Conservation (phyloP, 805 yeast genomes). For the Kodamaea leandrae region DNA sequence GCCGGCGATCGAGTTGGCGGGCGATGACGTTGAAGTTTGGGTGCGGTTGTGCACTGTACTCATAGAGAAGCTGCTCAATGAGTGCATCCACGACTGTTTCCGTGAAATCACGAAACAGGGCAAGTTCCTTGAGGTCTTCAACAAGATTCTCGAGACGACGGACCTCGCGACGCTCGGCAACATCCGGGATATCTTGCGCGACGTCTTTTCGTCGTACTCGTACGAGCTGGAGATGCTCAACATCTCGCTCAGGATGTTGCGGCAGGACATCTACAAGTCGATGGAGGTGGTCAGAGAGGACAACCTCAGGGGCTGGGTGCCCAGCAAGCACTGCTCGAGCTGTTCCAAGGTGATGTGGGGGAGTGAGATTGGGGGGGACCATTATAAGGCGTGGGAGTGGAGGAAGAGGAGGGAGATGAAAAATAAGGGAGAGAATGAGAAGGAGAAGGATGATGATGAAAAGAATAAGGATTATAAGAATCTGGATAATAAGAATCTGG, state of each 20-base stretch:
- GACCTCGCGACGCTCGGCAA: constrained; percentile 48
- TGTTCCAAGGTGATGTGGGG: constrained; percentile 82
- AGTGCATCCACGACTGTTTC: constrained; percentile 33
- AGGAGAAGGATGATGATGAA: background rate
- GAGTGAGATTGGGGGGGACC: constrained; percentile 38
- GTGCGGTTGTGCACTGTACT: constrained; percentile 9
- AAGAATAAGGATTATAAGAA: constrained; percentile 13
- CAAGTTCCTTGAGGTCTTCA: constrained; percentile 50
- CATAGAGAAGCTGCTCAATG: constrained; percentile 18
- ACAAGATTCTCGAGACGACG: constrained; percentile 49
- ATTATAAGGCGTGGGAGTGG: constrained; percentile 59
- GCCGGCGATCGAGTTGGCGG: constrained; percentile 32
- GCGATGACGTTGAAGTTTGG: constrained; percentile 5
- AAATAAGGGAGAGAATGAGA: too few species aligned
- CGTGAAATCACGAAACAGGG: constrained; percentile 22
- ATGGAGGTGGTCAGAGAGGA: constrained; percentile 41
- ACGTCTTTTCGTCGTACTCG: constrained; percentile 60
- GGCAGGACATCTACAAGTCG: constrained; percentile 52
- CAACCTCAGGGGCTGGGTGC: constrained; percentile 60
- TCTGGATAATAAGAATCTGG: too few species aligned
- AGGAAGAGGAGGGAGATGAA: constrained; percentile 18
- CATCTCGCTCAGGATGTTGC: constrained; percentile 52
- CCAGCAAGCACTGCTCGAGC: constrained; percentile 59
- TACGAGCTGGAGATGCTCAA: constrained; percentile 59
- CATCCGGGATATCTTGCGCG: constrained; percentile 56